Conservation (phyloP, 352 stramenopile species). For the Globisporangium ultimum region DNA sequence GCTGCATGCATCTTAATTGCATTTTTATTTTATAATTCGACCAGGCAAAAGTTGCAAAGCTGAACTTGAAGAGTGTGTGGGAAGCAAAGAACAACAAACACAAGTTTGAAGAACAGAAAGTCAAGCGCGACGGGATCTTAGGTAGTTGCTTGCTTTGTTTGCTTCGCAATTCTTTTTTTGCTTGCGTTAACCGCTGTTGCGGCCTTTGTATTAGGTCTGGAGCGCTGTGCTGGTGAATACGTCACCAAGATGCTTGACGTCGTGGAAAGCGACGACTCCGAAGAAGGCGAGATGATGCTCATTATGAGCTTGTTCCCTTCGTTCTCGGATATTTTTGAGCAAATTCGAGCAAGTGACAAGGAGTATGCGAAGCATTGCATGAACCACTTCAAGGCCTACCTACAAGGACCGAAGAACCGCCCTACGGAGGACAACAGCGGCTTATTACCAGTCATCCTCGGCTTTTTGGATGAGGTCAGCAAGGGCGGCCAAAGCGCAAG, state of each 20-base stretch:
- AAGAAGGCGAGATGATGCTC: constrained; percentile 79
- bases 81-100: constrained; percentile 76
- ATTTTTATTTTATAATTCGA: constrained; percentile 12
- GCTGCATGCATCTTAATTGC: too few relatives aligned
- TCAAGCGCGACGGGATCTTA: constrained; percentile 80
- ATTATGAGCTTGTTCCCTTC: constrained; percentile 86
- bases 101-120: constrained; percentile 75
- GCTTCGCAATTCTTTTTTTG: background rate
- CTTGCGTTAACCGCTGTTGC: background rate
- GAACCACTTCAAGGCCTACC: constrained; percentile 81
- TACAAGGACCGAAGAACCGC: constrained; percentile 83
- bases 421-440: constrained; percentile 71
- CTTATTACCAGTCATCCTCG: constrained; percentile 66
- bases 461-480: constrained; percentile 67
- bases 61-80: constrained; percentile 65
- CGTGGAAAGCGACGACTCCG: constrained; percentile 70
- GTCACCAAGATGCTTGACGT: constrained; percentile 86
- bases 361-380: constrained; percentile 86
- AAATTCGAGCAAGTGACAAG: constrained; percentile 73
- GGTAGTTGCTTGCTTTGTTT: constrained; percentile 22
- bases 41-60: constrained; percentile 58
- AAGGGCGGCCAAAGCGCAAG: constrained; percentile 58
- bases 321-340: constrained; percentile 84
- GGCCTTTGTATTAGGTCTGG: constrained; percentile 36
- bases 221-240: constrained; percentile 84